Percentiles rank a stretch among this genome's conserved stretches.
Evolutionary conservation across 495 filamentous ascomycete species (phyloP).

Genomic region (Neurospora cerealis): DNA sequence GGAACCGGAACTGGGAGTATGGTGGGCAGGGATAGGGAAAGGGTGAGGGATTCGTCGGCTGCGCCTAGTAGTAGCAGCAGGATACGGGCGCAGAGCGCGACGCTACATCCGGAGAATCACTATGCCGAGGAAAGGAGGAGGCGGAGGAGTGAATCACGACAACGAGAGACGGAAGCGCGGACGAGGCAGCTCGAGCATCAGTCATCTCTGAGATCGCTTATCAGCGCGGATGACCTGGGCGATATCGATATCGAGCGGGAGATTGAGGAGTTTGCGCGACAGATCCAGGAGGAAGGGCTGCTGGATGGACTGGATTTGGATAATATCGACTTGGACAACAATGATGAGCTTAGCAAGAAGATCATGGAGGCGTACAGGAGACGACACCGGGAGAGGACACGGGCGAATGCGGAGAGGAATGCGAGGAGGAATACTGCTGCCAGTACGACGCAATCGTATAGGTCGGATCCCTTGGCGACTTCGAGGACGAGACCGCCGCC

Average conservation of each 20-base stretch:
- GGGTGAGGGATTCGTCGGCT: conserved; percentile 10
- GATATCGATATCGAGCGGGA: conserved; percentile 56
- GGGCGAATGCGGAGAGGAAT: conserved; percentile 12
- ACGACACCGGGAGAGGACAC: conserved; percentile 47
- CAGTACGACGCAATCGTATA: conserved; percentile 15
- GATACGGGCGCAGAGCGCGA: conserved; percentile 13
- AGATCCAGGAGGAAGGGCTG: conserved; percentile 81
- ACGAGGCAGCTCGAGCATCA: conserved; percentile 64
- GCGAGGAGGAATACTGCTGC: conserved; percentile 32
- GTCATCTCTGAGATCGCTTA: conserved; percentile 70
- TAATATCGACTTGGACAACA: conserved; percentile 62
- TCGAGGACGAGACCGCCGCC: conserved; percentile 18
- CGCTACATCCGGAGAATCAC: conserved; percentile 18
- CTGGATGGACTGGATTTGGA: conserved; percentile 78
- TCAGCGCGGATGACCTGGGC: conserved; percentile 67
- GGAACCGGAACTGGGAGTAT: background rate
- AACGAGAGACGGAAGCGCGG: conserved; percentile 28
- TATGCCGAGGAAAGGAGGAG: conserved; percentile 24
- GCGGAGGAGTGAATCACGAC: conserved; percentile 26
- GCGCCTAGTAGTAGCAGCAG: background rate
- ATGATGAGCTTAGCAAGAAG: conserved; percentile 78
- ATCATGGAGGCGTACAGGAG: conserved; percentile 80
- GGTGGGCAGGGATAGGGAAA: conserved; percentile 10
- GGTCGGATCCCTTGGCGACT: conserved; percentile 15
- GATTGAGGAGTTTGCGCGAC: conserved; percentile 72